A percentile compares a stretch with the other conserved stretches of the same genome.
These are phyloP conservation scores for Colletotrichum chrysophilum DNA, from an alignment of 2,329 filamentous ascomycete species.

Conservation along the genomic window DNA sequence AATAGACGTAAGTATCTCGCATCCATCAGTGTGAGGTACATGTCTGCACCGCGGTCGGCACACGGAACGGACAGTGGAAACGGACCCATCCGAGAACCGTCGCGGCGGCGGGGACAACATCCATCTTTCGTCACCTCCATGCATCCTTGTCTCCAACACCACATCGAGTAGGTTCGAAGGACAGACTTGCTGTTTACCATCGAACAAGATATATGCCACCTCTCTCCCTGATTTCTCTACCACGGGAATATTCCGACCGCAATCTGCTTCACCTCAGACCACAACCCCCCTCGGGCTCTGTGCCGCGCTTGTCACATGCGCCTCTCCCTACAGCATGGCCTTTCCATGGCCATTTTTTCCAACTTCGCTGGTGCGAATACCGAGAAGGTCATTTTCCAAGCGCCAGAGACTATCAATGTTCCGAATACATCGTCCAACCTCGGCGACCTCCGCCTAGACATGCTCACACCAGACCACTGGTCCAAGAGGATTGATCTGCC, in stretches of 20 bases:
- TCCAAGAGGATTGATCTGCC: conserved; percentile 68
- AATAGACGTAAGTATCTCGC: neutral
- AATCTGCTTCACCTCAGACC: neutral
- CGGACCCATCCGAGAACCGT: conserved; percentile 4
- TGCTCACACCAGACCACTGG: conserved; percentile 63
- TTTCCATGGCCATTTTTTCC: neutral
- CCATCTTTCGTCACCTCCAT: neutral
- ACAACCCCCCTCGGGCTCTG: neutral
- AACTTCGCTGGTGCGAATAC: conserved; percentile 67
- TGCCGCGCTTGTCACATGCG: neutral
- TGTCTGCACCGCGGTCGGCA: neutral
- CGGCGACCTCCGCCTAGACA: conserved; percentile 65
- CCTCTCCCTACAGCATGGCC: neutral
- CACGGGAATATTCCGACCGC: neutral
- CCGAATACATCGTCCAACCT: conserved; percentile 61
- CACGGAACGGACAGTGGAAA: conserved; percentile 4
- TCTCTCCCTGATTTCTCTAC: neutral
- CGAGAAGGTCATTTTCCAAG: conserved; percentile 90
- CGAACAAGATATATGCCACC: neutral
- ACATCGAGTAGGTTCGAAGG: neutral
- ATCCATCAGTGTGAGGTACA: neutral
- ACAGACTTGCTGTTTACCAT: neutral
- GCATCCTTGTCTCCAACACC: neutral
- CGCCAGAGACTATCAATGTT: conserved; percentile 63
- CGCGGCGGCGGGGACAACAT: conserved; percentile 1